These are phyloP conservation scores for Aulographum hederae DNA, from an alignment of 2,329 filamentous ascomycete species.

Conservation along the genomic window DNA sequence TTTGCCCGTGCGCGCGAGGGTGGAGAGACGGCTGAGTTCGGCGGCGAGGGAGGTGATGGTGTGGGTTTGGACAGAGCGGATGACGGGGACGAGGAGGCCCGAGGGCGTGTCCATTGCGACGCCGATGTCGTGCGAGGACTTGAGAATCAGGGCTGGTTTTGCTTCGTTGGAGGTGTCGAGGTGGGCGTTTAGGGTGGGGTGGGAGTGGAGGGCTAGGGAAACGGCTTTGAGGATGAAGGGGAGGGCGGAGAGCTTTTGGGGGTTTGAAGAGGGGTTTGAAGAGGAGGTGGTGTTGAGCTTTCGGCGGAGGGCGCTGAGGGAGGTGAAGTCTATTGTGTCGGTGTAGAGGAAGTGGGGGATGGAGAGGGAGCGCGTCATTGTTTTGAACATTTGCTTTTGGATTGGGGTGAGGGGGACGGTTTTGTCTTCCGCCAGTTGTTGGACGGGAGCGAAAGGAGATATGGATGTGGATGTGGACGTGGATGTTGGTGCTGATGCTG, in stretches of 20 bases:
- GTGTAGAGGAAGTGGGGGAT: constrained; percentile 96
- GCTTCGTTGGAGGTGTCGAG: constrained; percentile 45
- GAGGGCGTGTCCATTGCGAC: constrained; percentile 85
- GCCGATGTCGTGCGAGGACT: constrained; percentile 82
- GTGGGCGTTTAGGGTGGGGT: constrained; percentile 74
- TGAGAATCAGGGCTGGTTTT: constrained; percentile 61
- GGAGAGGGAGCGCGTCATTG: constrained; percentile 77
- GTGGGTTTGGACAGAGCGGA: constrained; percentile 62
- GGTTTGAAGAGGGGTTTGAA: too few relatives aligned
- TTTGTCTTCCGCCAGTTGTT: constrained; percentile 38
- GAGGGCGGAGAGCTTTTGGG: constrained; percentile 66
- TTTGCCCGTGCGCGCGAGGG: constrained; percentile 55
- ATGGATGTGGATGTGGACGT: constrained; percentile 7
- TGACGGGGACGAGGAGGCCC: constrained; percentile 79
- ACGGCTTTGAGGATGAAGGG: constrained; percentile 94
- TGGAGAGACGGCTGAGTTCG: constrained; percentile 57
- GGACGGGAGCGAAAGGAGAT: constrained; percentile 11
- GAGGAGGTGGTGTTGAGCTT: constrained; percentile 40
- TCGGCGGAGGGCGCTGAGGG: constrained; percentile 51
- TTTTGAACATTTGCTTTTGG: constrained; percentile 90
- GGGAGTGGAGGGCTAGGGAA: constrained; percentile 63
- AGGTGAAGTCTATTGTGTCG: constrained; percentile 70
- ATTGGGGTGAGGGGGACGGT: constrained; percentile 53
- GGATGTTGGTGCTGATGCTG: constrained; percentile 13
- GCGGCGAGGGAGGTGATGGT: constrained; percentile 63